Conservation (phyloP, 306 rosid genomes). For the Rosa persica region DNA sequence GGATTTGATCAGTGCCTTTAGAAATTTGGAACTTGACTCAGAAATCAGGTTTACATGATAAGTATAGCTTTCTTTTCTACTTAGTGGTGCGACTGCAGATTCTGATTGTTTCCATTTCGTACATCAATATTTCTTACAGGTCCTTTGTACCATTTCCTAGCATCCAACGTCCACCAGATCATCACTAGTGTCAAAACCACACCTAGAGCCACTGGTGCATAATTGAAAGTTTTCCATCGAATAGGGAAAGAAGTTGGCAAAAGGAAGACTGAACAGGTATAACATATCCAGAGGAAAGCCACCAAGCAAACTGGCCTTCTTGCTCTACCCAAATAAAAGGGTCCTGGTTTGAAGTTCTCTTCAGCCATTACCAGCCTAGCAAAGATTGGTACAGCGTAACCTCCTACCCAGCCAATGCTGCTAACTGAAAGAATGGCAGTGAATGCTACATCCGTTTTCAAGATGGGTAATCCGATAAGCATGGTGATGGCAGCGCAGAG, state of each 20-base stretch:
- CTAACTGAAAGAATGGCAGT: constrained; percentile 28
- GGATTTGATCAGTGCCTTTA: neutral
- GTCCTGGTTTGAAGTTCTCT: constrained; percentile 32
- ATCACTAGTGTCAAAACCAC: constrained; percentile 21
- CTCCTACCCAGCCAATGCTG: constrained; percentile 31
- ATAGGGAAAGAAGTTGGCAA: constrained; percentile 26
- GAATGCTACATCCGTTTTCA: constrained; percentile 28
- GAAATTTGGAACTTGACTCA: too few species aligned
- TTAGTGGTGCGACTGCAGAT: neutral
- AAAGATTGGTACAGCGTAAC: constrained; percentile 30
- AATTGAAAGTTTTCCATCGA: constrained; percentile 26
- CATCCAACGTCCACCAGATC: constrained; percentile 30
- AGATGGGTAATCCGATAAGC: constrained; percentile 30
- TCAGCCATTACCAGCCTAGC: constrained; percentile 32
- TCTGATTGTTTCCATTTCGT: neutral
- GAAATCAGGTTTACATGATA: neutral
- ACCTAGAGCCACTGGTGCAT: constrained; percentile 16
- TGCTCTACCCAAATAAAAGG: constrained; percentile 29
- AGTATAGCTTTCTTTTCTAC: neutral
- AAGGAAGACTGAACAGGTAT: constrained; percentile 31
- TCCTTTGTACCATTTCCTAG: constrained; percentile 43
- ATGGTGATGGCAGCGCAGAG: constrained; percentile 25
- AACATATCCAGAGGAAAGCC: constrained; percentile 29
- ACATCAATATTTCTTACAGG: constrained; percentile 36
- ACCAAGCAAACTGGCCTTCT: constrained; percentile 26